Conservation (phyloP, 345 rosid genomes). For the Pugionium cornutum region DNA sequence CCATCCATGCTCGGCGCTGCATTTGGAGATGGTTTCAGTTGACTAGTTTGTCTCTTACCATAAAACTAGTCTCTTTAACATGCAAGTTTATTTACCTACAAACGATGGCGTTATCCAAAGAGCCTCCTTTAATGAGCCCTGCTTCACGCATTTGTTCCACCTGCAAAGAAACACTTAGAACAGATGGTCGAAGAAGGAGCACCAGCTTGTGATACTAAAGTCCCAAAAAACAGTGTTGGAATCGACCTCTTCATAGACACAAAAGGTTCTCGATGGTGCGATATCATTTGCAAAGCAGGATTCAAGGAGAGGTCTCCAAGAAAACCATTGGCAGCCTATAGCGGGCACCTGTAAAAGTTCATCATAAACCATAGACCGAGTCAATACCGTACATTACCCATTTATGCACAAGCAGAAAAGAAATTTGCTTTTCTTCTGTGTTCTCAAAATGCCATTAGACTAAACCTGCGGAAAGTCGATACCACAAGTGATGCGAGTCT, state of each 20-base stretch:
- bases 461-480: slow-evolving; percentile 77
- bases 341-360: slow-evolving; percentile 52
- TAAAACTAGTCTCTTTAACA: slow-evolving; percentile 5
- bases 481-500: slow-evolving; percentile 68
- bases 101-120: slow-evolving; percentile 77
- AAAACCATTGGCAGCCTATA: slow-evolving; percentile 84
- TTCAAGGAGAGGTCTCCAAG: slow-evolving; percentile 50
- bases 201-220: background rate
- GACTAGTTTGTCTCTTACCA: background rate
- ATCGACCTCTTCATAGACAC: slow-evolving; percentile 77
- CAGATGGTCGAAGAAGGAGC: slow-evolving; percentile 7
- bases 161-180: slow-evolving; percentile 43
- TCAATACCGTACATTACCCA: background rate
- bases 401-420: background rate
- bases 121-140: slow-evolving; percentile 88
- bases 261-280: slow-evolving; percentile 77
- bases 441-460: background rate
- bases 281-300: slow-evolving; percentile 53
- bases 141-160: slow-evolving; percentile 69
- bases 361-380: slow-evolving; percentile 16
- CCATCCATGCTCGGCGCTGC: slow-evolving; percentile 80
- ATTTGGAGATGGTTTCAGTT: background rate
- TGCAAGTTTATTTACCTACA: slow-evolving; percentile 59
- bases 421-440: background rate
- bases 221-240: slow-evolving; percentile 4